Conservation (phyloP, 2,329 filamentous ascomycete genomes). For the Arthrocladium fulminans region DNA sequence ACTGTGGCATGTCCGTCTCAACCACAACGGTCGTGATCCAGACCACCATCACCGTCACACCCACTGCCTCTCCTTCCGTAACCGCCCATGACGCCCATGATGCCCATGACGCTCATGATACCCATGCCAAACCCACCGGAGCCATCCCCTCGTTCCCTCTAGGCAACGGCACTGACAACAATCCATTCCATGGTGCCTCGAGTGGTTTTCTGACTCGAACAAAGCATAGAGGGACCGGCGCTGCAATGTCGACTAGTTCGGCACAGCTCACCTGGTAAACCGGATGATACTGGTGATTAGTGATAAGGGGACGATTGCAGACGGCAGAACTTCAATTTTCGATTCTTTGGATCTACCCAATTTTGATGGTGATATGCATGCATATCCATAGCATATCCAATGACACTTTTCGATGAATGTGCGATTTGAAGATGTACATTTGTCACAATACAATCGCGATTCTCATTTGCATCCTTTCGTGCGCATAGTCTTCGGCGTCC, state of each 20-base stretch:
- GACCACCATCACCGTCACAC: slow-evolving; percentile 6
- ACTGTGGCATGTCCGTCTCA: slow-evolving; percentile 1
- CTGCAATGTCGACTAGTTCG: background rate
- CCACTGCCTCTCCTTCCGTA: background rate
- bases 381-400: background rate
- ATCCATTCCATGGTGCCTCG: background rate
- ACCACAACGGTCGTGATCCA: slow-evolving; percentile 6
- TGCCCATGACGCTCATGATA: too few species aligned
- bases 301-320: background rate
- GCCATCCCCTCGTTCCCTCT: background rate
- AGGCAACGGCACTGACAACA: slow-evolving; percentile 5
- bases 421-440: background rate
- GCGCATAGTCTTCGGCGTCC: too few species aligned
- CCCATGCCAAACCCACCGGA: background rate
- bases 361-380: background rate
- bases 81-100: background rate
- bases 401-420: background rate
- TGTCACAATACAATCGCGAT: background rate
- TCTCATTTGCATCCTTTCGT: too few species aligned
- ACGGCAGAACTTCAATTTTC: background rate
- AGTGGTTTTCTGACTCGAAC: slow-evolving; percentile 1
- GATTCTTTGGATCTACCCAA: background rate
- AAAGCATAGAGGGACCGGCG: background rate
- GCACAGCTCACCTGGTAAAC: background rate
- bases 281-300: background rate